Evolutionary conservation across 148 eudicot genomes (phyloP).

Genomic region (Vaccinium vitisidaea): DNA sequence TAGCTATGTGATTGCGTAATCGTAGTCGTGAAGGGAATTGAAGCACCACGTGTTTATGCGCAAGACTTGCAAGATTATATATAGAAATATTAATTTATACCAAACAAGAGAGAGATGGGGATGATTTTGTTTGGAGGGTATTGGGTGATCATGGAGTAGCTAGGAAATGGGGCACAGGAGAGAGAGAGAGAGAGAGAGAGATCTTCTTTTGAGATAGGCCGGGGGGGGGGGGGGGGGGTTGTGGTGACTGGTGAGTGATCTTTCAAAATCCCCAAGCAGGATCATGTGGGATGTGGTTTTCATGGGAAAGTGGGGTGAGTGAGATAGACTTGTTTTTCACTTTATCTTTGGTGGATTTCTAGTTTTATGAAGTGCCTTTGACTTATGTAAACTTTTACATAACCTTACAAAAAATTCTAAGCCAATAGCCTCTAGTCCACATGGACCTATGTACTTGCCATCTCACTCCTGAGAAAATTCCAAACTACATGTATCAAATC

Average conservation of each 20-base stretch:
- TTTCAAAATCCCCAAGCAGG: slow-evolving; percentile 43
- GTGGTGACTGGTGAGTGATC: slow-evolving; percentile 18
- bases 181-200: too few relatives aligned
- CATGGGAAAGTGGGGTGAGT: slow-evolving; percentile 28
- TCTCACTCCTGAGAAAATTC: neutral
- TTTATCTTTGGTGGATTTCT: slow-evolving; percentile 20
- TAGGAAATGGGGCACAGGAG: neutral
- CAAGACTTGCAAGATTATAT: too few relatives aligned
- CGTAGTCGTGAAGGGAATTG: neutral
- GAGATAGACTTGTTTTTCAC: slow-evolving; percentile 6
- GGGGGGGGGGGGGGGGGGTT: neutral
- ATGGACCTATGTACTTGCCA: neutral
- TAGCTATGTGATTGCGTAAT: neutral
- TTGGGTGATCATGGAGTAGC: slow-evolving; percentile 7
- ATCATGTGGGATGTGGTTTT: slow-evolving; percentile 53
- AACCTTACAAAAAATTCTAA: neutral
- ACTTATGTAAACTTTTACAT: slow-evolving; percentile 20
- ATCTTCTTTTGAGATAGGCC: slow-evolving; percentile 20
- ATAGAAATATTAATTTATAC: too few relatives aligned
- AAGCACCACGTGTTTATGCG: neutral
- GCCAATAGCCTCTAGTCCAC: slow-evolving; percentile 4
- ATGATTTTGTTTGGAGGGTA: slow-evolving; percentile 8
- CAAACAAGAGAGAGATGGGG: neutral
- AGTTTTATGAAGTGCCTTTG: slow-evolving; percentile 23
- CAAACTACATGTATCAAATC: neutral